Evolutionary conservation across 495 filamentous ascomycete species (phyloP).

Genomic region (Tuber melanosporum): DNA sequence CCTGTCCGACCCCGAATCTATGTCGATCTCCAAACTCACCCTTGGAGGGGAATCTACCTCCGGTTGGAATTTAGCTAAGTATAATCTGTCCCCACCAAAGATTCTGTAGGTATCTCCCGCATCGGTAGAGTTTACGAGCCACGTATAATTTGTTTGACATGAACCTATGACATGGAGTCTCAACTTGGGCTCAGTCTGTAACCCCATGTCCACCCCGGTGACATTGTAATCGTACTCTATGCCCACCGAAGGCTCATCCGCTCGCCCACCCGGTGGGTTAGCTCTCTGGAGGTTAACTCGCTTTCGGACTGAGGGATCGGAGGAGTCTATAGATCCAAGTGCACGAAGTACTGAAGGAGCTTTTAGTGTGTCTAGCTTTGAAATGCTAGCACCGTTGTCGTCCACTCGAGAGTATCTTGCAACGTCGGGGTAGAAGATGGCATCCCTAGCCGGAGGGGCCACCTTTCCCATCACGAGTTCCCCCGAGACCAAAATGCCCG

Average conservation of each 20-base stretch:
- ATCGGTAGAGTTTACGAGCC: neutral
- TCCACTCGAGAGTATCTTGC: accelerated
- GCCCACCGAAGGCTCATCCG: neutral
- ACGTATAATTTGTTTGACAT: neutral
- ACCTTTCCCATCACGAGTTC: neutral
- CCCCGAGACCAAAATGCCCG: neutral
- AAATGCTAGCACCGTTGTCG: neutral
- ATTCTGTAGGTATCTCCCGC: neutral
- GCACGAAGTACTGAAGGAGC: neutral
- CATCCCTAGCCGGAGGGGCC: neutral
- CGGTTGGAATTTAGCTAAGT: neutral
- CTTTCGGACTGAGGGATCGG: neutral
- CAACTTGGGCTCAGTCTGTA: neutral
- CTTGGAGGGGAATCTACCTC: neutral
- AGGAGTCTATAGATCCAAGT: neutral
- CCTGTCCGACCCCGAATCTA: neutral
- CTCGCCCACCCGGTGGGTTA: too few relatives aligned
- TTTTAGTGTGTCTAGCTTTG: neutral
- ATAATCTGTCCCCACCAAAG: neutral
- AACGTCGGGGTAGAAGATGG: neutral
- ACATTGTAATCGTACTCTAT: neutral
- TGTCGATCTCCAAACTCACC: neutral
- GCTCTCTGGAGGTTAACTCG: too few relatives aligned
- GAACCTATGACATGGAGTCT: neutral
- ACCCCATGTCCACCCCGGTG: neutral